phyloP scores from a whole-genome alignment of 2,329 filamentous ascomycete species.

The Drechslerella coelobrocha region DNA sequence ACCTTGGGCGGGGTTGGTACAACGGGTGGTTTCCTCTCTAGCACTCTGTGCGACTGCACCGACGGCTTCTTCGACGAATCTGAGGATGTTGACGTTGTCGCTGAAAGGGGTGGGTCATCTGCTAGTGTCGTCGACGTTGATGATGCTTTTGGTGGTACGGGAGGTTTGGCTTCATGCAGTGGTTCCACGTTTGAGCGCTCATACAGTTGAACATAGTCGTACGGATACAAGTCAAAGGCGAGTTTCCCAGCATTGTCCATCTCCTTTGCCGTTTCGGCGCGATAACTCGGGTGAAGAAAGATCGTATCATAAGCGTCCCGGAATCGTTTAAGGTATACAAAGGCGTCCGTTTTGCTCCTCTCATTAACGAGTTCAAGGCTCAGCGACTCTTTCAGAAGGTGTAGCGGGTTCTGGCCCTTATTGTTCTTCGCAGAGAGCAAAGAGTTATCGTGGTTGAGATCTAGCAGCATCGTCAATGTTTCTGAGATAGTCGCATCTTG shows the following conservation, averaged over 20 bases:
- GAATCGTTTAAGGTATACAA: neutral
- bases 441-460: neutral
- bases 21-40: no score
- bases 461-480: neutral
- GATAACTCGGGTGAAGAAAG: neutral
- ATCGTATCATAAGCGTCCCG: neutral
- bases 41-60: no score
- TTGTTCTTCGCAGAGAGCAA: no score
- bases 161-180: no score
- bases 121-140: no score
- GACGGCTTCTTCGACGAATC: no score
- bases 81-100: no score
- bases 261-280: neutral
- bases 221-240: neutral
- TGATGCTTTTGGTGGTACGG: no score
- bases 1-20: no score
- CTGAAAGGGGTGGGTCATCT: no score
- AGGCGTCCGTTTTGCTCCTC: neutral
- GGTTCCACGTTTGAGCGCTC: no score
- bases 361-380: no score
- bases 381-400: neutral
- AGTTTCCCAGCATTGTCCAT: neutral
- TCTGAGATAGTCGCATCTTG: neutral
- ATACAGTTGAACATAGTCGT: neutral
- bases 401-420: neutral